A percentile compares a stretch with the other conserved stretches of the same genome.
Conservation (phyloP, 1,284 basidiomycete species). For the Marasmius tenuissimus region DNA sequence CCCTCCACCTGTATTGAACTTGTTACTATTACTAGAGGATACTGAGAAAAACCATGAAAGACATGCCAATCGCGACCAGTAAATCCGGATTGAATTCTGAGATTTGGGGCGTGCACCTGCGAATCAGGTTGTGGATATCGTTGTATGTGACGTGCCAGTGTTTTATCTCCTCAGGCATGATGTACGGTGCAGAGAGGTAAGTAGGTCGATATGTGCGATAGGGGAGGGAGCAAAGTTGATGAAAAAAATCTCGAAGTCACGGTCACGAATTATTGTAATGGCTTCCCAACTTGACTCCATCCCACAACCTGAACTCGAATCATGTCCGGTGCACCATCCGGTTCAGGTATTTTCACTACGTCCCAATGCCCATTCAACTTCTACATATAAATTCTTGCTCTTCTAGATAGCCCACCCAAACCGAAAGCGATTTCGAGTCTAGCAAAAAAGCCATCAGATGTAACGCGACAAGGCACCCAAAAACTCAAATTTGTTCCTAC, state of each 20-base stretch:
- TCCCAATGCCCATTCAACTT: constrained; percentile 1
- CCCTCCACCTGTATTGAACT: constrained; percentile 64
- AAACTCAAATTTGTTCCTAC: constrained; percentile 82
- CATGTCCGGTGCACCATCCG: constrained; percentile 15
- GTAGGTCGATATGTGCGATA: not conserved
- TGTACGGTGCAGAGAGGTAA: constrained; percentile 12
- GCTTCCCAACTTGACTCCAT: not conserved
- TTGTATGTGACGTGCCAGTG: constrained; percentile 80
- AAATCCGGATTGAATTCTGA: constrained; percentile 77
- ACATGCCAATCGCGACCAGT: constrained; percentile 77
- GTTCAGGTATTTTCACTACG: constrained; percentile 1
- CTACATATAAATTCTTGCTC: constrained; percentile 12
- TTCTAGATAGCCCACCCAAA: constrained; percentile 11
- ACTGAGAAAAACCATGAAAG: constrained; percentile 8
- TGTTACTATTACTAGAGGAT: constrained; percentile 7
- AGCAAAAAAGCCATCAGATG: constrained; percentile 68
- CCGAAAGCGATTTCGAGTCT: constrained; percentile 71
- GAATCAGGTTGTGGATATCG: constrained; percentile 81
- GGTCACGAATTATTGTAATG: not conserved
- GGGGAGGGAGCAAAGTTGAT: not conserved
- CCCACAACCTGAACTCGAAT: not conserved
- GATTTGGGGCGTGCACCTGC: constrained; percentile 58
- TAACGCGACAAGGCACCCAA: constrained; percentile 68
- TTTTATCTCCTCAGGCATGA: constrained; percentile 46
- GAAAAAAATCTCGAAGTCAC: not conserved